Evolutionary conservation across 768 basidiomycete species (phyloP).

Genomic region (Tubosaeta sp.): DNA sequence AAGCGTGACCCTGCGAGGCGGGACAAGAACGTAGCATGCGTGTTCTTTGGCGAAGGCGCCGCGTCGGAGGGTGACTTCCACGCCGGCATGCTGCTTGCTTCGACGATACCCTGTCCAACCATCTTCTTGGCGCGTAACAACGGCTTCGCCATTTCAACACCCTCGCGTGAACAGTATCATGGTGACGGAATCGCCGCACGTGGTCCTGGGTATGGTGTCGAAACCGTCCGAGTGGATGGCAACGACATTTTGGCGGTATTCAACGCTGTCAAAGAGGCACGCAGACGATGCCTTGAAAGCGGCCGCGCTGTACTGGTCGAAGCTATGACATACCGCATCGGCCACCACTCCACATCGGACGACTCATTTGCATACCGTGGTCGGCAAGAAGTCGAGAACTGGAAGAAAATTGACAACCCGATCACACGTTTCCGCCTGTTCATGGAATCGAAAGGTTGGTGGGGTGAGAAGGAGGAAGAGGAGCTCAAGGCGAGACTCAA

Average conservation of each 20-base stretch:
- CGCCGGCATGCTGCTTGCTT: constrained; percentile 79
- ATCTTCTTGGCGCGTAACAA: constrained; percentile 78
- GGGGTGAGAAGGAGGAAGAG: constrained; percentile 72
- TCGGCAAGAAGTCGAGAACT: constrained; percentile 85
- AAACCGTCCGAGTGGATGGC: constrained; percentile 90
- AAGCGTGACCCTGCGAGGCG: constrained; percentile 69
- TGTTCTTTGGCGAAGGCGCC: constrained; percentile 92
- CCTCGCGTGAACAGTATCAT: constrained; percentile 81
- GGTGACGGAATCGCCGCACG: constrained; percentile 92
- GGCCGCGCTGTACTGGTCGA: constrained; percentile 82
- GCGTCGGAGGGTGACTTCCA: constrained; percentile 96
- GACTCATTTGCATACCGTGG: constrained; percentile 93
- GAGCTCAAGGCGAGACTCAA: constrained; percentile 64
- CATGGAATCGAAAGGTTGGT: constrained; percentile 82
- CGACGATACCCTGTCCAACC: constrained; percentile 69
- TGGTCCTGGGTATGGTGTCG: constrained; percentile 87
- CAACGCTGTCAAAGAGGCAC: constrained; percentile 65
- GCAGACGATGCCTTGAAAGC: constrained; percentile 67
- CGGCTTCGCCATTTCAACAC: constrained; percentile 94
- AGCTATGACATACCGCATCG: constrained; percentile 90
- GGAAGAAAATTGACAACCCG: constrained; percentile 89
- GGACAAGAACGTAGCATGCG: constrained; percentile 73
- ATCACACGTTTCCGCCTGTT: constrained; percentile 80
- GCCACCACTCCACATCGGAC: constrained; percentile 95
- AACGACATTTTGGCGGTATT: constrained; percentile 89